Evolutionary conservation across 2,329 filamentous ascomycete species (phyloP), one percentile per base, ranked within the genome.

Genomic region (Bipolaris cookei): DNA sequence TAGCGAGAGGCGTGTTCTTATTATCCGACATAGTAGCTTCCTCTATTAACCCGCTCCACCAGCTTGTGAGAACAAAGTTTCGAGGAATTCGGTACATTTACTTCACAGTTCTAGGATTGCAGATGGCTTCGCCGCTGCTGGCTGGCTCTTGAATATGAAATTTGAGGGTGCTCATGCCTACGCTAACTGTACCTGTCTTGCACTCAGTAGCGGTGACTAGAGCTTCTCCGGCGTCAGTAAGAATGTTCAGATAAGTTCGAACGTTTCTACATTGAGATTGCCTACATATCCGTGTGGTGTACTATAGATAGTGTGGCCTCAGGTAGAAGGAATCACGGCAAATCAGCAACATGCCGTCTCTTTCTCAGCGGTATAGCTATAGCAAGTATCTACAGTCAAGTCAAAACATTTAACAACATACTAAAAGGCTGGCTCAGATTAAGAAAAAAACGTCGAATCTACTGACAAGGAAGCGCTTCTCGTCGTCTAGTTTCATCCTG

Each of bases 181-280:
- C 45, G 34, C 34, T 11, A 20, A 28, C n/a, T 28, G 44, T 20
- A 35, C 14, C 13, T 21, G 10, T 25, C 23, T 21, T 28, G 18
- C 35, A 51, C 18, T 6, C 42, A 53, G 42, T 28, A 42, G 21
- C 48, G 35, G 35, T 53, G 14, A 42, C 45, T 23, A 44, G 41
- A 56, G 37, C 13, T 56, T 45, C 50, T 43, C 54, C 41, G 46
- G 54, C 54, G 37, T 30, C 10, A 30, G 38, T 34, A 16, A 45
- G 16, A 41, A 25, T 32, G 4, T 16, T 35, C 41, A 20, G 39
- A n/a, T 6, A n/a, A 18, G 20, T 14, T 8, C 25, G 16, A 35
- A 18, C 20, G 20, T n/a, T 21, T 39, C 16, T 28, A 18, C n/a
- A 20, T 13, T 5, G 25, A 11, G 8, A 45, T 32, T 16, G 6